phyloP scores from a whole-genome alignment of 306 rosid genomes.

The Trifolium pratense region DNA sequence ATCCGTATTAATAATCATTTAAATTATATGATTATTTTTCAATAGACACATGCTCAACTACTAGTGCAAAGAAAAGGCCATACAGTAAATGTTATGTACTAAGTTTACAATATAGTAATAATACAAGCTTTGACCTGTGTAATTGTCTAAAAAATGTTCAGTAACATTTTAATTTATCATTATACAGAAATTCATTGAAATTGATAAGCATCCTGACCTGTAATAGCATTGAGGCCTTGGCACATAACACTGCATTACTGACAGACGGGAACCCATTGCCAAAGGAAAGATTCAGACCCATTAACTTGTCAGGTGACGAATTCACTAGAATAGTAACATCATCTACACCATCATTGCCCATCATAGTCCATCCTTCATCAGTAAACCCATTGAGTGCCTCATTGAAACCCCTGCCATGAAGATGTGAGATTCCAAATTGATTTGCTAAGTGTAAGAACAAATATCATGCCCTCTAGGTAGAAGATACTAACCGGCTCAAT shows the following conservation, averaged over 20 bases:
- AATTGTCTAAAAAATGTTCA: neutral
- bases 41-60: neutral
- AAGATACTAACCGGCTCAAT: constrained; percentile 74
- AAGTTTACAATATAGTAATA: constrained; percentile 6
- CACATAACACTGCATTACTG: constrained; percentile 92
- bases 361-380: constrained; percentile 97
- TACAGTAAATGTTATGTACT: neutral
- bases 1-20: neutral
- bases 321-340: constrained; percentile 88
- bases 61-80: constrained; percentile 17
- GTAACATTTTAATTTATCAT: constrained; percentile 6
- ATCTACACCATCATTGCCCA: constrained; percentile 91
- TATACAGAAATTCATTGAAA: constrained; percentile 14
- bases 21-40: constrained; percentile 1
- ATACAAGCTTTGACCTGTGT: neutral
- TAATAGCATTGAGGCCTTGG: constrained; percentile 96
- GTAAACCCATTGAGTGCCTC: constrained; percentile 97
- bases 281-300: constrained; percentile 91
- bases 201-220: constrained; percentile 66
- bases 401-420: constrained; percentile 80
- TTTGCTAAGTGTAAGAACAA: constrained; percentile 10
- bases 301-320: constrained; percentile 89
- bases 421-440: constrained; percentile 41
- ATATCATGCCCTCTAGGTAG: constrained; percentile 2
- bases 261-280: constrained; percentile 83